Evolutionary conservation across 768 basidiomycete species (phyloP).

Genomic region (Mrakia frigida): DNA sequence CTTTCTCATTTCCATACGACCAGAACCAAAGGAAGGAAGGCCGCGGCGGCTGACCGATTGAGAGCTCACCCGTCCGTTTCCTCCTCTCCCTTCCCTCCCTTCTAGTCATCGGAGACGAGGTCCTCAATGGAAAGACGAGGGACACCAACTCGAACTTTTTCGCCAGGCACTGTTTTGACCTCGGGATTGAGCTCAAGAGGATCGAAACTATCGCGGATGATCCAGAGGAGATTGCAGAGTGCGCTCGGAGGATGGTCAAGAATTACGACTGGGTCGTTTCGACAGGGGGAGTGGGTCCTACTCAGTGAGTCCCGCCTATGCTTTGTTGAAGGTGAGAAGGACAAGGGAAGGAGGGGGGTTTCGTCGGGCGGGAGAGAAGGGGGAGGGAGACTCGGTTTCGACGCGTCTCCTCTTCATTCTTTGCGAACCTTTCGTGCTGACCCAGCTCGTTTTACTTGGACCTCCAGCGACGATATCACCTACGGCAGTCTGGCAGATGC

Average conservation of each 20-base stretch:
- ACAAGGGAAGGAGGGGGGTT: too few relatives aligned
- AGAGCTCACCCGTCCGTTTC: background rate
- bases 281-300: constrained; percentile 76
- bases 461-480: constrained; percentile 63
- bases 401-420: too few relatives aligned
- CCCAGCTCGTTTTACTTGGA: background rate
- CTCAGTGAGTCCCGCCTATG: background rate
- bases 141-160: constrained; percentile 55
- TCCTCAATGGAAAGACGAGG: constrained; percentile 79
- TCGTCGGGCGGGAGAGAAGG: too few relatives aligned
- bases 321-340: background rate
- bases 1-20: background rate
- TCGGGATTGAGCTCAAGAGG: constrained; percentile 59
- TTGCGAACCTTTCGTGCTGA: too few relatives aligned
- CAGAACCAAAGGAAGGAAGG: background rate
- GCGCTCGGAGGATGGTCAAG: constrained; percentile 70
- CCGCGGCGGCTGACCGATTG: background rate
- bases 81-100: background rate
- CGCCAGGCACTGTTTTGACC: constrained; percentile 80
- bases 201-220: constrained; percentile 89
- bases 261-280: constrained; percentile 88
- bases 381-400: too few relatives aligned
- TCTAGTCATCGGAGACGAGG: constrained; percentile 62
- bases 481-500: constrained; percentile 85
- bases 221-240: constrained; percentile 83